Percentiles rank a stretch among this genome's conserved stretches.
phyloP scores from a whole-genome alignment of 805 yeast genomes.

The Starmerella stellata region DNA sequence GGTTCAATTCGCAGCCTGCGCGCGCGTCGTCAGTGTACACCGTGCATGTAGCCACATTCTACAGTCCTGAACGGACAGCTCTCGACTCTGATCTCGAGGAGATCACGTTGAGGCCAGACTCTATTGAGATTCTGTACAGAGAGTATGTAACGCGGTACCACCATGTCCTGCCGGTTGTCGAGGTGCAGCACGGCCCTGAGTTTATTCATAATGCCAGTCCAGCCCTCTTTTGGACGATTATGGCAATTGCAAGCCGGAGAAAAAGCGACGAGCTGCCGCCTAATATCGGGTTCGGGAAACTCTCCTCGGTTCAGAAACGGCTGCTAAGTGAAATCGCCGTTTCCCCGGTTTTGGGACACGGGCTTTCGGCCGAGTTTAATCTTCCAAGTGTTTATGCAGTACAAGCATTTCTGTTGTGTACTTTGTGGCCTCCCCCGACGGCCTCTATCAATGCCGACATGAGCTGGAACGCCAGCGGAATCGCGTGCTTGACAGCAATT shows the following conservation, averaged over 20 bases:
- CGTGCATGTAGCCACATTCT: slow-evolving; percentile 11
- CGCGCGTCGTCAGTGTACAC: slow-evolving; percentile 1
- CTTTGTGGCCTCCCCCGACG: slow-evolving; percentile 92
- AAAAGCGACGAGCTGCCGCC: slow-evolving; percentile 21
- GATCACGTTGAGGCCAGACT: slow-evolving; percentile 40
- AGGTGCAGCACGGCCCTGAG: slow-evolving; percentile 66
- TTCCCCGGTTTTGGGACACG: slow-evolving; percentile 53
- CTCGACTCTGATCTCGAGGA: slow-evolving; percentile 32
- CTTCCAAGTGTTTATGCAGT: slow-evolving; percentile 86
- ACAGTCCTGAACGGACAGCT: slow-evolving; percentile 44
- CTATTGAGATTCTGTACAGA: slow-evolving; percentile 41
- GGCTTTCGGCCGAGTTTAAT: slow-evolving; percentile 32
- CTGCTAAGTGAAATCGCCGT: slow-evolving; percentile 75
- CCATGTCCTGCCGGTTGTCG: slow-evolving; percentile 73
- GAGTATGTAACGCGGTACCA: slow-evolving; percentile 70
- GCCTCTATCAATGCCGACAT: slow-evolving; percentile 90
- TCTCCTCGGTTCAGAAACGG: slow-evolving; percentile 55
- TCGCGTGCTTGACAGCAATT: slow-evolving; percentile 82
- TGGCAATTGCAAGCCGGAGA: slow-evolving; percentile 67
- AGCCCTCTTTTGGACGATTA: slow-evolving; percentile 80
- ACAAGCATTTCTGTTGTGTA: slow-evolving; percentile 73
- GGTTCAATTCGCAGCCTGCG: slow-evolving; percentile 3
- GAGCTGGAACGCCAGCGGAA: slow-evolving; percentile 87
- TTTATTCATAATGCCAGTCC: slow-evolving; percentile 64
- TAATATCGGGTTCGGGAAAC: slow-evolving; percentile 33